These are phyloP conservation scores for Aspergillus novoparasiticus DNA, from an alignment of 2,329 filamentous ascomycete genomes.

Conservation along the genomic window DNA sequence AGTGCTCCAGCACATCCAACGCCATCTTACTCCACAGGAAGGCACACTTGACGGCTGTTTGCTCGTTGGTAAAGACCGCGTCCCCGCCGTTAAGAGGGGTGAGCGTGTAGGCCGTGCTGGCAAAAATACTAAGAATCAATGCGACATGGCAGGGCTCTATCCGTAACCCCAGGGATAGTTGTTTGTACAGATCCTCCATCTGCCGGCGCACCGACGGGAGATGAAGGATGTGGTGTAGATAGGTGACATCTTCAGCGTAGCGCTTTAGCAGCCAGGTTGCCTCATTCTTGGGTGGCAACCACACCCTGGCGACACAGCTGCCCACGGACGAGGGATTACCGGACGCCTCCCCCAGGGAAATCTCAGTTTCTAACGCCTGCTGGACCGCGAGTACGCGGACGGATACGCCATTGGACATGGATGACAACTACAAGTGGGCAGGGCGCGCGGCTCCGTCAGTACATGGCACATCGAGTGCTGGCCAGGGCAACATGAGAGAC, in stretches of 20 bases:
- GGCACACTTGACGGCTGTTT: neutral
- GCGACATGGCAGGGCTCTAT: neutral
- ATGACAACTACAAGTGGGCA: neutral
- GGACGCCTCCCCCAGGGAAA: too few relatives aligned
- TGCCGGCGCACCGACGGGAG: neutral
- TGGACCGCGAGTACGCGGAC: neutral
- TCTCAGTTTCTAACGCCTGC: neutral
- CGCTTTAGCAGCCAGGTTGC: neutral
- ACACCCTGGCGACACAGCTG: too few relatives aligned
- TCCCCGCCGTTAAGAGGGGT: neutral
- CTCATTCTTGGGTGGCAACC: neutral
- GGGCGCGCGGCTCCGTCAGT: neutral
- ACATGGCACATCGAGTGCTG: neutral
- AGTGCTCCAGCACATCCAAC: conserved; percentile 1
- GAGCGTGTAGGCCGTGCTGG: conserved; percentile 2
- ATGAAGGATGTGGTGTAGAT: neutral
- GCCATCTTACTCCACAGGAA: neutral
- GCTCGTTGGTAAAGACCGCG: neutral
- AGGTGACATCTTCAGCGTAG: neutral
- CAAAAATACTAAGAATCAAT: conserved; percentile 8
- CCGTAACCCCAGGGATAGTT: neutral
- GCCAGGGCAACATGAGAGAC: neutral
- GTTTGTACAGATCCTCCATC: neutral
- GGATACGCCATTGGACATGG: neutral
- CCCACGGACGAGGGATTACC: too few relatives aligned